A percentile compares a stretch with the other conserved stretches of the same genome.
Evolutionary conservation across 73 alveolate genomes (phyloP).

Genomic region (Uronychia setigera): DNA sequence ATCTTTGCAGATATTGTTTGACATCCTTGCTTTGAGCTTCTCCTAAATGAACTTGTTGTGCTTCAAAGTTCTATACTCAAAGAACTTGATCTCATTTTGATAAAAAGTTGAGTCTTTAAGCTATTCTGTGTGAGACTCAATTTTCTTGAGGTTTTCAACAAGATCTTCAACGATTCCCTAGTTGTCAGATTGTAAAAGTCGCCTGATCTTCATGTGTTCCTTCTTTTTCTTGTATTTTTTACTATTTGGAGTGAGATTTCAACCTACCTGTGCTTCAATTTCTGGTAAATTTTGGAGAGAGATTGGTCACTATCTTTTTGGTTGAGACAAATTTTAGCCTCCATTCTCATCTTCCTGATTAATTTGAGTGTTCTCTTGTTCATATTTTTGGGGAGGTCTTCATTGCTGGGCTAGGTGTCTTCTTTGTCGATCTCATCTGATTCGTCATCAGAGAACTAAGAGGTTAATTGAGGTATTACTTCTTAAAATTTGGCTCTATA

Average conservation of each 20-base stretch:
- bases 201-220: neutral
- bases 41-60: neutral
- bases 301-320: conserved; percentile 6
- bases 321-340: neutral
- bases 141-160: neutral
- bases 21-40: neutral
- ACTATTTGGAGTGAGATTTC: neutral
- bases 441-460: conserved; percentile 33
- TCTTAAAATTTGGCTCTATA: conserved; percentile 29
- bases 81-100: neutral
- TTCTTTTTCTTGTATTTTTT: neutral
- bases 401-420: neutral
- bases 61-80: neutral
- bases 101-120: neutral
- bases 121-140: neutral
- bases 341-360: conserved; percentile 6
- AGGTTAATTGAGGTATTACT: conserved; percentile 6
- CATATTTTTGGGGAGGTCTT: neutral
- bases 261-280: conserved; percentile 3
- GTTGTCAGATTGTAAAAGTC: neutral
- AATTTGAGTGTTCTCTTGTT: conserved; percentile 6
- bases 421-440: conserved; percentile 8
- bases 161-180: neutral
- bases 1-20: neutral
- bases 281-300: conserved; percentile 3